Evolutionary conservation across 1,284 basidiomycete genomes (phyloP), one percentile per base, ranked within the genome.

Genomic region (Gomphus sp.): DNA sequence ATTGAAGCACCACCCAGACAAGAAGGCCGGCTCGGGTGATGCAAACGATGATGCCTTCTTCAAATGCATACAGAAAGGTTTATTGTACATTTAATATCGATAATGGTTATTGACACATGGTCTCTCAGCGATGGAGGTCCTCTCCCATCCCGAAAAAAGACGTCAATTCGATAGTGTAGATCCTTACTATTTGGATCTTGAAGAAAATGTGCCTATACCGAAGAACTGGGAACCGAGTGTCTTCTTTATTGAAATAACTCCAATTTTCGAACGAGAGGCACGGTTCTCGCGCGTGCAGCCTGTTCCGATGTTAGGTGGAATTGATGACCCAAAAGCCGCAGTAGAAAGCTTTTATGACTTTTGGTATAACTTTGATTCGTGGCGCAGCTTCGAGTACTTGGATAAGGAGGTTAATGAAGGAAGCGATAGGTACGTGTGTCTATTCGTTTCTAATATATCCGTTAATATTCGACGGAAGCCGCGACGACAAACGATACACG

Each of bases 371-470:
- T 98, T 99, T 74, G 95, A 98, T 73, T 92, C 89, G 68, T 99
- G 97, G 97, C 80, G 97, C 65, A 92, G 88, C 72, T 99, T 99
- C 71, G 96, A 99, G 76, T 98, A 95, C 80, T 78, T 92, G 66
- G 96, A 99, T 78, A 99, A 99, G 80, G 96, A 99, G 73, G 88
- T 93, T 64, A 98, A 98, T 74, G 96, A 99, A 74, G 96, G 96
- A 33, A 92, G 89, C 63, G 96, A 99, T 72, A 93, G 82, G 89
- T 91, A 56, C 64, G 41, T 3, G 6, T 36, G 25, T 36, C 37
- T 56, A 50, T 33, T 16, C 28, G 25, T 45, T 57, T 61, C 51
- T 34, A 31, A 9, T 39, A 10, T 41, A 4, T n/a, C 56, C 3
- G 16, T 12, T 36, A 4, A 41, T 28, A 11, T 22, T 55, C 4